Percentiles rank a stretch among this genome's conserved stretches.
Evolutionary conservation across 805 yeast species (phyloP).

Genomic region (Lachancea fermentati): DNA sequence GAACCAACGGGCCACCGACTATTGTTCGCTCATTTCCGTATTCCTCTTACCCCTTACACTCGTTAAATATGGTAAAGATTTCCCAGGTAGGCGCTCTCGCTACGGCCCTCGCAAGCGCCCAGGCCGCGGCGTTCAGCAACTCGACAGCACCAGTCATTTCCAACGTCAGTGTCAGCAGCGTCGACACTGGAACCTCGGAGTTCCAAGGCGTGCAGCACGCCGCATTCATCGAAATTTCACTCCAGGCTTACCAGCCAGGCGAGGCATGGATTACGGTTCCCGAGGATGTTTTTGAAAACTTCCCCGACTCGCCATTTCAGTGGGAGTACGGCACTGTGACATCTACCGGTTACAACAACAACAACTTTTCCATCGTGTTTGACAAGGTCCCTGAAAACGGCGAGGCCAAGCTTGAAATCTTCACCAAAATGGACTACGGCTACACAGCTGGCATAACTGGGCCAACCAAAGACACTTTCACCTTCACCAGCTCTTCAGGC

Average conservation of each 20-base stretch:
- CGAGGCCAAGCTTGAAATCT: not conserved
- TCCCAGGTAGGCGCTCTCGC: not conserved
- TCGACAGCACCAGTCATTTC: constrained; percentile 1
- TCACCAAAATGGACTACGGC: constrained; percentile 1
- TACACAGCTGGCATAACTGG: not conserved
- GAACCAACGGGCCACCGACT: too few species aligned
- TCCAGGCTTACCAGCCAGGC: constrained; percentile 8
- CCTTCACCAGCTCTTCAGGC: constrained; percentile 1
- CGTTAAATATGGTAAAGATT: constrained; percentile 2
- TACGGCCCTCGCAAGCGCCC: not conserved
- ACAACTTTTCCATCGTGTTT: constrained; percentile 2
- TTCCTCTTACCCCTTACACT: not conserved
- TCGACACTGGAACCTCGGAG: not conserved
- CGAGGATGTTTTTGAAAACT: not conserved
- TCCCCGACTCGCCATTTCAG: constrained; percentile 4
- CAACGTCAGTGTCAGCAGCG: not conserved
- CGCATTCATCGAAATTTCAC: constrained; percentile 5
- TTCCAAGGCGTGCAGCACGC: constrained; percentile 1
- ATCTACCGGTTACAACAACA: not conserved
- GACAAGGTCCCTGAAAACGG: not conserved
- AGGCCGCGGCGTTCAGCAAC: constrained; percentile 2
- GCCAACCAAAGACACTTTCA: not conserved
- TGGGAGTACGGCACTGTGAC: constrained; percentile 5
- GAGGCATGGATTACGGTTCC: constrained; percentile 11
- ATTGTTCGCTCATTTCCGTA: not conserved